A percentile compares a stretch with the other conserved stretches of the same genome.
Conservation (phyloP, 768 basidiomycete species). For the Mycena chlorophos region DNA sequence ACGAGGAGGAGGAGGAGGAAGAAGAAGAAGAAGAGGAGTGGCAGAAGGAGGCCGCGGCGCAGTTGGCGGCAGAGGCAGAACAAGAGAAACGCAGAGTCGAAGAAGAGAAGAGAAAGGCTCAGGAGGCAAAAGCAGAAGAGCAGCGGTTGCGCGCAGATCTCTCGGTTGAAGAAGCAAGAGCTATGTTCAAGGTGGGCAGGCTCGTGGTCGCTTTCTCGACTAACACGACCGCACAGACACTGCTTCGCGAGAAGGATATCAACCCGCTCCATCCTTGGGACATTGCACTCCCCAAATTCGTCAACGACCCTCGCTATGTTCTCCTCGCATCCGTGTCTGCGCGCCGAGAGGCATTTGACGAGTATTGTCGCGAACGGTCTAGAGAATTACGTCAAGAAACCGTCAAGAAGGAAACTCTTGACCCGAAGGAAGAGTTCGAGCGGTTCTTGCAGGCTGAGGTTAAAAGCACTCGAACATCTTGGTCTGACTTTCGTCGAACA, state of each 20-base stretch:
- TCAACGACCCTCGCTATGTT: conserved; percentile 93
- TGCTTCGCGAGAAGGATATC: conserved; percentile 87
- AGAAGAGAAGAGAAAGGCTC: conserved; percentile 39
- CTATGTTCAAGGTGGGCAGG: conserved; percentile 81
- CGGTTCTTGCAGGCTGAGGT: conserved; percentile 75
- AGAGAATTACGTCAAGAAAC: conserved; percentile 76
- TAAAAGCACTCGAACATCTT: conserved; percentile 86
- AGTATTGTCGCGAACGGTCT: conserved; percentile 92
- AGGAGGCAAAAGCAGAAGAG: conserved; percentile 42
- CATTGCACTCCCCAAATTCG: conserved; percentile 83
- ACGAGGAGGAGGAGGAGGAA: too few species aligned
- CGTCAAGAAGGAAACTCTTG: conserved; percentile 54
- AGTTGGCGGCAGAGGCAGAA: conserved; percentile 69
- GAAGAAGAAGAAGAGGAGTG: conserved; percentile 74
- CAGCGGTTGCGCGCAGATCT: conserved; percentile 62
- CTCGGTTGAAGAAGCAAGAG: conserved; percentile 84
- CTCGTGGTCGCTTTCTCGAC: conserved; percentile 1
- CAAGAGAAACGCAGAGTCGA: conserved; percentile 46
- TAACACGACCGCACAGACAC: conserved; percentile 50
- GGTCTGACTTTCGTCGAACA: conserved; percentile 83
- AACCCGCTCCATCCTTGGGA: conserved; percentile 97
- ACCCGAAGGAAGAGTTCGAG: conserved; percentile 78
- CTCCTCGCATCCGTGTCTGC: conserved; percentile 79
- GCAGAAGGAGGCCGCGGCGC: conserved; percentile 70
- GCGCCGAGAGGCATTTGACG: conserved; percentile 91